phyloP scores from a whole-genome alignment of 305 asterid genomes.

The Lippia alba region DNA sequence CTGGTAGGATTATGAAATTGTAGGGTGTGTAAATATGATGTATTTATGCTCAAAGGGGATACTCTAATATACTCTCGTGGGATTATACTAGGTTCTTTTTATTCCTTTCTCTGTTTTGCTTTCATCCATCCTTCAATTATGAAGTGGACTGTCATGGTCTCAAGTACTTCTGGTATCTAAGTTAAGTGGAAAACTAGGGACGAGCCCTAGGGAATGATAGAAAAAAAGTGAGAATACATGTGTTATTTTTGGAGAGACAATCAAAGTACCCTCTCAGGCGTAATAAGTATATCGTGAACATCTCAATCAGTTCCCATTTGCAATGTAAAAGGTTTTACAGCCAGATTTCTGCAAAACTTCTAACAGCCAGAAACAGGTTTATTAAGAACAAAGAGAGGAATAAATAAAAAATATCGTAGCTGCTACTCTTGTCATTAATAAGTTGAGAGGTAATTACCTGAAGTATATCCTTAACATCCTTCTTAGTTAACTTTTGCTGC shows the following conservation, averaged over 20 bases:
- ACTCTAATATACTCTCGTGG: too few species aligned
- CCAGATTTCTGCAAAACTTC: slow-evolving; percentile 9
- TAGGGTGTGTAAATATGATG: background rate
- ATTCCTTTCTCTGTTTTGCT: too few species aligned
- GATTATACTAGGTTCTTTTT: too few species aligned
- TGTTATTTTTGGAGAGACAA: too few species aligned
- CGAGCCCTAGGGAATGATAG: too few species aligned
- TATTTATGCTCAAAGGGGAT: background rate
- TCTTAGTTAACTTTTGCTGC: slow-evolving; percentile 89
- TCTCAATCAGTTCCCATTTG: background rate
- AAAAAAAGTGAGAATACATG: too few species aligned
- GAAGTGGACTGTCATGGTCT: too few species aligned
- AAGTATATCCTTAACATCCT: slow-evolving; percentile 80
- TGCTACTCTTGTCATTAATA: slow-evolving; percentile 26
- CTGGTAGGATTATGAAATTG: background rate
- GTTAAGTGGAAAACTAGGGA: too few species aligned
- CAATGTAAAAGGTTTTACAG: background rate
- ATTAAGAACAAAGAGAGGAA: slow-evolving; percentile 9
- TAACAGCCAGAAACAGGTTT: slow-evolving; percentile 20
- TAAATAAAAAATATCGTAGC: background rate
- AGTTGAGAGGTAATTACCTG: slow-evolving; percentile 62
- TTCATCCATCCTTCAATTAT: too few species aligned
- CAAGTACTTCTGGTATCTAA: too few species aligned
- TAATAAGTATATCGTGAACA: background rate
- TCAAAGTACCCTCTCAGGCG: background rate